Evolutionary conservation across 78 protist species (phyloP).

Genomic region (Fonticula alba): DNA sequence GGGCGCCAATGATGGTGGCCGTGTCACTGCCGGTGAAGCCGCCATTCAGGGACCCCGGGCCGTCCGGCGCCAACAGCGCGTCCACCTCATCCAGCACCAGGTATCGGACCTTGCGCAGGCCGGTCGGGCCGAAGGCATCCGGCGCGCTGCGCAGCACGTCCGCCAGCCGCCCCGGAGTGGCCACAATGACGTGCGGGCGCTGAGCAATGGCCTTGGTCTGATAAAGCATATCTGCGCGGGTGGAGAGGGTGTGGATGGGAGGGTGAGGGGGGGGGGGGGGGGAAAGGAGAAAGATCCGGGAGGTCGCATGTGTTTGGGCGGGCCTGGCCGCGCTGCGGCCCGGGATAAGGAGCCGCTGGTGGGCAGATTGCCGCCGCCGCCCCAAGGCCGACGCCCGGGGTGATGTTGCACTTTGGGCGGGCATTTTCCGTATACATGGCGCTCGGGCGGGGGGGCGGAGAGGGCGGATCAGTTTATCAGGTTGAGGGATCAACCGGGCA

Average conservation of each 20-base stretch:
- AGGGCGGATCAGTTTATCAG: background rate
- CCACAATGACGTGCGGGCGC: constrained; percentile 80
- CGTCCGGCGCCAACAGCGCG: constrained; percentile 29
- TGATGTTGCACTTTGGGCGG: background rate
- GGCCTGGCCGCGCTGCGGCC: too few species aligned
- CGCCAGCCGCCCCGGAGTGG: constrained; percentile 83
- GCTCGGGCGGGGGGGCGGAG: background rate
- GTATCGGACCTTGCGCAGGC: constrained; percentile 12
- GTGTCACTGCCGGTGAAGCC: too few species aligned
- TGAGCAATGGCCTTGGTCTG: constrained; percentile 46
- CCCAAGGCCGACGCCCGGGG: background rate
- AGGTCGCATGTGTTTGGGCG: background rate
- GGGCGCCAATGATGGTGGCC: background rate
- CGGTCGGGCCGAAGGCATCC: background rate
- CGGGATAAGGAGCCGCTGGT: background rate
- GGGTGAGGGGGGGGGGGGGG: background rate
- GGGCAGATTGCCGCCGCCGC: background rate
- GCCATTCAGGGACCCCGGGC: too few species aligned
- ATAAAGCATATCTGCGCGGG: constrained; percentile 30
- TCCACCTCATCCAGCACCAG: constrained; percentile 77
- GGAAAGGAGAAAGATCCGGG: background rate
- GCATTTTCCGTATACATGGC: background rate
- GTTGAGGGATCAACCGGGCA: background rate
- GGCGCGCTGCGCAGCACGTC: constrained; percentile 23
- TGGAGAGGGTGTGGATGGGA: background rate